Conservation (phyloP, 352 stramenopile species). For the Pythium apleroticum region DNA sequence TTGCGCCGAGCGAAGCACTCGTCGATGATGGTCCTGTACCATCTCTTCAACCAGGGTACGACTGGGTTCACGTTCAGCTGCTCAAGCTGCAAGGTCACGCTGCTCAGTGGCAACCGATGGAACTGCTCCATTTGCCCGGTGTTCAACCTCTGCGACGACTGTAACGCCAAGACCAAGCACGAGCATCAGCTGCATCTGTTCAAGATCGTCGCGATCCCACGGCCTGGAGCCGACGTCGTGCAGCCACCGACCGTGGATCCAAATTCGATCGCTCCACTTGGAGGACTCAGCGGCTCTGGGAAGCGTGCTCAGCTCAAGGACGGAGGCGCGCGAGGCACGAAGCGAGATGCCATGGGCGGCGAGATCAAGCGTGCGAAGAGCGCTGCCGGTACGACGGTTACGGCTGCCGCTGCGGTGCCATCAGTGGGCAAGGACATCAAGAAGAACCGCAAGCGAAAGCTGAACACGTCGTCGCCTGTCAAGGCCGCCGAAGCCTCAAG, state of each 20-base stretch:
- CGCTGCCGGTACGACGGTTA: constrained; percentile 15
- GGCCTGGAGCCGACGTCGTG: constrained; percentile 47
- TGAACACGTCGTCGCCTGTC: constrained; percentile 43
- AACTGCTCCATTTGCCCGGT: constrained; percentile 96
- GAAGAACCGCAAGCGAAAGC: constrained; percentile 70
- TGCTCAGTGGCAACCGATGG: constrained; percentile 94
- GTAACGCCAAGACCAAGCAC: constrained; percentile 91
- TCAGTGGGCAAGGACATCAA: constrained; percentile 31
- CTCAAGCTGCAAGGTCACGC: constrained; percentile 91
- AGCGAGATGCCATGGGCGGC: constrained; percentile 28
- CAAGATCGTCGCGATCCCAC: constrained; percentile 89
- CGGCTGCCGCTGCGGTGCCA: constrained; percentile 10
- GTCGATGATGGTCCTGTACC: constrained; percentile 89
- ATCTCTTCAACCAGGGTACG: constrained; percentile 87
- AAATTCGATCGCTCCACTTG: constrained; percentile 23
- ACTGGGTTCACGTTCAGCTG: constrained; percentile 98
- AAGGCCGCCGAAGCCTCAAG: constrained; percentile 15
- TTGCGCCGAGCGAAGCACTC: constrained; percentile 88
- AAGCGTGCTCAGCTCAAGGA: constrained; percentile 34
- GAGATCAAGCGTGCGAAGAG: constrained; percentile 32
- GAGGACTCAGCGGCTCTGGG: constrained; percentile 20
- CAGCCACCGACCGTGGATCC: constrained; percentile 25
- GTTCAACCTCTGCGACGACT: constrained; percentile 96
- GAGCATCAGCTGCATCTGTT: constrained; percentile 92
- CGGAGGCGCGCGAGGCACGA: constrained; percentile 27